Evolutionary conservation across 441 rosid genomes (phyloP).

Genomic region (Theobroma grandiflorum): DNA sequence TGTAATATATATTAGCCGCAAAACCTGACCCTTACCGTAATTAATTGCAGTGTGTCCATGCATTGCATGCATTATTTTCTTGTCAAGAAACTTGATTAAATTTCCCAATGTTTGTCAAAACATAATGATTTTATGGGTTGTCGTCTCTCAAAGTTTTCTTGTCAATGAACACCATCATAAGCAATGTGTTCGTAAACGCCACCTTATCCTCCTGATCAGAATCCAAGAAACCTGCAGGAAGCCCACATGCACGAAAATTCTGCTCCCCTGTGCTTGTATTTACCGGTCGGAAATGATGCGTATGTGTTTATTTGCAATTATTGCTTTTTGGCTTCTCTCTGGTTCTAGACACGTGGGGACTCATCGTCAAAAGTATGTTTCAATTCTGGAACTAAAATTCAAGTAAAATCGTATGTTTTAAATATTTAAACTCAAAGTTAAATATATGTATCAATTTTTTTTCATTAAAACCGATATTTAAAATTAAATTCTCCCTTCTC

Average conservation of each 20-base stretch:
- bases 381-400: too few species aligned
- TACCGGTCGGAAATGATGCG: background rate
- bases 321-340: background rate
- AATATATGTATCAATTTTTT: too few species aligned
- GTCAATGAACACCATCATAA: background rate
- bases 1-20: too few species aligned
- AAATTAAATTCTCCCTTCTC: too few species aligned
- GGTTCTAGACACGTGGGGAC: background rate
- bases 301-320: background rate
- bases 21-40: too few species aligned
- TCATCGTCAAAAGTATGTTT: background rate
- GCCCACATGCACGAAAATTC: background rate
- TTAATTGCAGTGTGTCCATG: too few species aligned
- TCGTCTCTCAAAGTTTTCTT: background rate
- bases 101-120: too few species aligned
- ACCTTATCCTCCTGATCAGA: background rate
- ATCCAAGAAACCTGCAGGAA: background rate
- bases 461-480: too few species aligned
- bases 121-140: background rate
- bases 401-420: too few species aligned
- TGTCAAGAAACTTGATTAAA: too few species aligned
- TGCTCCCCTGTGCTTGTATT: conserved; percentile 14
- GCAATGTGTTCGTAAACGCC: background rate
- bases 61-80: too few species aligned
- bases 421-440: too few species aligned